Evolutionary conservation across 495 filamentous ascomycete genomes (phyloP).

Genomic region (Tricharina praecox): DNA sequence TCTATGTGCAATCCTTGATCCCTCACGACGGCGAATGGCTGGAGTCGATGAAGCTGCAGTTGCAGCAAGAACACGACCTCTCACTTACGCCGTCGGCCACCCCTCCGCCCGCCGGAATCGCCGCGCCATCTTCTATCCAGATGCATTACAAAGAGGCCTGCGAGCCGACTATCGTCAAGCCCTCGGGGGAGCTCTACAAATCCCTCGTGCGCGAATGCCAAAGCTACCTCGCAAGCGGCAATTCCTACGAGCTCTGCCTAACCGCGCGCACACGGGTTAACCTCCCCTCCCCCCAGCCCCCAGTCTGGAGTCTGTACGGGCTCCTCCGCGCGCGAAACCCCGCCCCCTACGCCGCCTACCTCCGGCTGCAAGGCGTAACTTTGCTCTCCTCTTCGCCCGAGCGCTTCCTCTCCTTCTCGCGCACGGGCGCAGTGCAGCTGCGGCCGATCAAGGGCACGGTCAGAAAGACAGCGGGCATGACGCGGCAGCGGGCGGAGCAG

Average conservation of each 20-base stretch:
- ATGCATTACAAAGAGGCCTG: background rate
- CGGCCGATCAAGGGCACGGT: slow-evolving; percentile 94
- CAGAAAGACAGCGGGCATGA: slow-evolving; percentile 47
- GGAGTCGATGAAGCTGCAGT: slow-evolving; percentile 8
- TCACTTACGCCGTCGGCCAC: slow-evolving; percentile 15
- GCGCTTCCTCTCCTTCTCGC: slow-evolving; percentile 63
- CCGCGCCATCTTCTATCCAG: slow-evolving; percentile 3
- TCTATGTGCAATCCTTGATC: slow-evolving; percentile 50
- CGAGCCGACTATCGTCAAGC: slow-evolving; percentile 9
- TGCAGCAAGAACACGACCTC: slow-evolving; percentile 15
- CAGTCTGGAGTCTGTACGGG: slow-evolving; percentile 54
- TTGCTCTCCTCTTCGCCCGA: slow-evolving; percentile 80
- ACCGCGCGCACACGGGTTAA: slow-evolving; percentile 55
- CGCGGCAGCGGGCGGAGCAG: slow-evolving; percentile 45
- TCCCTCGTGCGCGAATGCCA: slow-evolving; percentile 47
- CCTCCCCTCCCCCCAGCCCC: slow-evolving; percentile 24
- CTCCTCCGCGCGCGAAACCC: slow-evolving; percentile 56
- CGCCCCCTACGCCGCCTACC: slow-evolving; percentile 70
- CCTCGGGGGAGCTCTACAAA: slow-evolving; percentile 9
- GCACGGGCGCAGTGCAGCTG: slow-evolving; percentile 41
- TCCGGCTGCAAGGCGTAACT: slow-evolving; percentile 50
- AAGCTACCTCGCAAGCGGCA: slow-evolving; percentile 51
- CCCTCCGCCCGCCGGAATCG: slow-evolving; percentile 6
- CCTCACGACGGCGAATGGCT: slow-evolving; percentile 26
- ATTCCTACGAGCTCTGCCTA: slow-evolving; percentile 88